phyloP scores from a whole-genome alignment of 139 green algal species.

The Pseudopediastrum boryanum region DNA sequence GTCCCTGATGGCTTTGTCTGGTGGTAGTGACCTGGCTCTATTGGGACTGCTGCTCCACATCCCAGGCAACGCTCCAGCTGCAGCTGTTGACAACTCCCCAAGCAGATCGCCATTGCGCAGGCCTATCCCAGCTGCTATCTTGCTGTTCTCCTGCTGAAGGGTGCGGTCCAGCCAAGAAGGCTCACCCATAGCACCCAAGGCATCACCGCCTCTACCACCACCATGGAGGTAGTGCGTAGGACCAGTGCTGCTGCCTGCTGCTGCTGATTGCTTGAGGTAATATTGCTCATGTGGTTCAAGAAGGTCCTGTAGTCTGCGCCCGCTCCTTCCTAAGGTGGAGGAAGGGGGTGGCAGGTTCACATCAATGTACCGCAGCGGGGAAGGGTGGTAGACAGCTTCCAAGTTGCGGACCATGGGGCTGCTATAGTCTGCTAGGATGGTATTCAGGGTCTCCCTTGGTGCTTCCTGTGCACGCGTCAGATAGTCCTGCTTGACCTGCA shows the following conservation, averaged over 20 bases:
- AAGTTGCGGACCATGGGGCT: background rate
- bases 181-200: too few species aligned
- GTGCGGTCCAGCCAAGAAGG: too few species aligned
- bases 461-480: slow-evolving; percentile 6
- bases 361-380: slow-evolving; percentile 20
- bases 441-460: slow-evolving; percentile 22
- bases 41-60: background rate
- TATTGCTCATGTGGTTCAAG: too few species aligned
- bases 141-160: too few species aligned
- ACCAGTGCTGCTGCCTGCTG: too few species aligned
- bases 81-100: background rate
- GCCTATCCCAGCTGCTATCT: background rate
- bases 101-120: background rate
- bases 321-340: too few species aligned
- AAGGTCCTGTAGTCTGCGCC: too few species aligned
- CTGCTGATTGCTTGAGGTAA: too few species aligned
- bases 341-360: slow-evolving; percentile 21
- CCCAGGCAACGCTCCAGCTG: background rate
- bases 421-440: slow-evolving; percentile 30
- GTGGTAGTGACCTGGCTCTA: background rate
- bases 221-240: too few species aligned
- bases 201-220: too few species aligned
- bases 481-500: slow-evolving; percentile 22
- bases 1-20: background rate
- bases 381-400: slow-evolving; percentile 19